phyloP scores from a whole-genome alignment of 768 basidiomycete species.

The Boletus tylopilopsis region DNA sequence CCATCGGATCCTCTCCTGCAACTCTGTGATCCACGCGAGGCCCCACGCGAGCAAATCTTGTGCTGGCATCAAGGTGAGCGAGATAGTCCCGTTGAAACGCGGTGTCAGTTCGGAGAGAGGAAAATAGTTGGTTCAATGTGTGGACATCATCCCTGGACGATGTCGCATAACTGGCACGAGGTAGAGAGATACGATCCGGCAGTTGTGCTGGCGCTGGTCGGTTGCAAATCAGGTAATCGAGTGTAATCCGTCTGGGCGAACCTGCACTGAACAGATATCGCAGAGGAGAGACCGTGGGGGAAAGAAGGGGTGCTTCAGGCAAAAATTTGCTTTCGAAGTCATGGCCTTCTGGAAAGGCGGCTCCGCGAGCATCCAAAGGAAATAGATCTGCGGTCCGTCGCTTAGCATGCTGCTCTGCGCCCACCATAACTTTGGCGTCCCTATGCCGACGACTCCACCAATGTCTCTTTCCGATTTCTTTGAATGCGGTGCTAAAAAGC shows the following conservation, averaged over 20 bases:
- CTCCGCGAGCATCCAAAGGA: background rate
- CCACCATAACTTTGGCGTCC: too few relatives aligned
- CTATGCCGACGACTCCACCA: background rate
- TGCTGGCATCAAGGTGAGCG: background rate
- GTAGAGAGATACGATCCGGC: background rate
- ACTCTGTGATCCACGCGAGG: background rate
- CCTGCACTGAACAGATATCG: background rate
- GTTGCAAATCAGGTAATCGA: background rate
- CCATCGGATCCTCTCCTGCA: background rate
- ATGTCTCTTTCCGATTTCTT: background rate
- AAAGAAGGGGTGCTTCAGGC: too few relatives aligned
- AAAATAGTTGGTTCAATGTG: background rate
- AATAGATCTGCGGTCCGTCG: background rate
- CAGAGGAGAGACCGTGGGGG: background rate
- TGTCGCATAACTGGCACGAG: background rate
- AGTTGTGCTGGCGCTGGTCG: background rate
- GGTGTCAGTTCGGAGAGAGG: background rate
- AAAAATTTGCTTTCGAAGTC: background rate
- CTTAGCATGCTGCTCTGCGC: too few relatives aligned
- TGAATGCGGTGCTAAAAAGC: background rate
- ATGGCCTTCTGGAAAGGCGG: background rate
- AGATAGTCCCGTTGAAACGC: background rate
- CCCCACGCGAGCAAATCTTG: background rate
- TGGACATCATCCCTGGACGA: too few relatives aligned
- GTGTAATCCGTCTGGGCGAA: background rate